phyloP scores from a whole-genome alignment of 2,329 filamentous ascomycete species.

The Pestalotiopsis sp. region DNA sequence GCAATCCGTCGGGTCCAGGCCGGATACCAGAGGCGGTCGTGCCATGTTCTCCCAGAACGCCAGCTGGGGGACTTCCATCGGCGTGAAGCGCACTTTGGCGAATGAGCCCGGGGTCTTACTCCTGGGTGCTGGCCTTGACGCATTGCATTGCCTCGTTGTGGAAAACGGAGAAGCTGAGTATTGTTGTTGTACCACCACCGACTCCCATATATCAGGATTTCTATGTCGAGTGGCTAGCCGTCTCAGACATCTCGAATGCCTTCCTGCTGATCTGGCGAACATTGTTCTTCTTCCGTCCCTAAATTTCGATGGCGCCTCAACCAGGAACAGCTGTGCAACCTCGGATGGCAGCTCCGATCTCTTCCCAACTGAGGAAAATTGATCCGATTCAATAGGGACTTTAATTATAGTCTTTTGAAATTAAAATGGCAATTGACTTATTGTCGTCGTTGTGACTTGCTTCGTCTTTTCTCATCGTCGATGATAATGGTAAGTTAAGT shows the following conservation, averaged over 20 bases:
- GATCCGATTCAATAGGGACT: no score
- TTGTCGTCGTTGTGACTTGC: not conserved
- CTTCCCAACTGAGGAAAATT: no score
- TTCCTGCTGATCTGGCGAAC: not conserved
- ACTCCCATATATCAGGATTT: not conserved
- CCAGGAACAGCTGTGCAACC: not conserved
- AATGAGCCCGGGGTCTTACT: constrained; percentile 1
- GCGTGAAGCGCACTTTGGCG: constrained; percentile 24
- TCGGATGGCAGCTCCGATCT: no score
- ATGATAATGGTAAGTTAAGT: not conserved
- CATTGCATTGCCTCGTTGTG: not conserved
- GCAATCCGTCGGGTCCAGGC: not conserved
- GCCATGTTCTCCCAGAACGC: constrained; percentile 26
- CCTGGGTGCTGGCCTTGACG: not conserved
- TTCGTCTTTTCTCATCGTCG: not conserved
- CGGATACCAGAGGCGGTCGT: not conserved
- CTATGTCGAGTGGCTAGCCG: not conserved
- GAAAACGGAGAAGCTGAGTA: not conserved
- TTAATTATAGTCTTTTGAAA: no score
- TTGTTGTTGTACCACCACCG: not conserved
- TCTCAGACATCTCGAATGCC: not conserved
- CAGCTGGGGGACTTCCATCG: constrained; percentile 28
- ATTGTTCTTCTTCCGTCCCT: not conserved
- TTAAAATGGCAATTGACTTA: not conserved
- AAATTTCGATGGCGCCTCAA: not conserved